Evolutionary conservation across 2,329 filamentous ascomycete genomes (phyloP).

Genomic region (Botrytis byssoidea): DNA sequence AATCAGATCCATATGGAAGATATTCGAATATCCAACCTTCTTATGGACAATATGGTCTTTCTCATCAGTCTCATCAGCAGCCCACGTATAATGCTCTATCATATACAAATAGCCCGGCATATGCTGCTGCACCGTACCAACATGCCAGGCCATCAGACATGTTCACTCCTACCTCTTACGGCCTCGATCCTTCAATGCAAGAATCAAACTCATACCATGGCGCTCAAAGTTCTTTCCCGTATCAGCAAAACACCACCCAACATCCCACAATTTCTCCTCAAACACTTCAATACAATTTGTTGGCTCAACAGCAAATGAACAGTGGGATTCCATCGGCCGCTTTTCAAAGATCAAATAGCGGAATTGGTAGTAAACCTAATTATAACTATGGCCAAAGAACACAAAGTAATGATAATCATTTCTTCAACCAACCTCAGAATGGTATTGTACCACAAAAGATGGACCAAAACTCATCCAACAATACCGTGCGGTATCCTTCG

Average conservation of each 20-base stretch:
- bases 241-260: conserved; percentile 25
- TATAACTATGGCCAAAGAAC: conserved; percentile 24
- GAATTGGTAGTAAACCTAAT: conserved; percentile 22
- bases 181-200: conserved; percentile 35
- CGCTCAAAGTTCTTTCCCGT: conserved; percentile 33
- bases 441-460: conserved; percentile 23
- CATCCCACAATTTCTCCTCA: conserved; percentile 36
- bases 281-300: conserved; percentile 34
- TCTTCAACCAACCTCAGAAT: conserved; percentile 25
- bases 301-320: conserved; percentile 29
- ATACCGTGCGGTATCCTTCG: conserved; percentile 25
- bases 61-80: conserved; percentile 33
- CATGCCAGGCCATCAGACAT: conserved; percentile 32
- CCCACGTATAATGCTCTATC: conserved; percentile 28
- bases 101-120: conserved; percentile 35
- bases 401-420: conserved; percentile 26
- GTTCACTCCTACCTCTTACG: conserved; percentile 30
- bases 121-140: conserved; percentile 33
- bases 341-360: conserved; percentile 29
- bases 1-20: conserved; percentile 30
- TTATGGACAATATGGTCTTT: conserved; percentile 31
- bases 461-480: conserved; percentile 19
- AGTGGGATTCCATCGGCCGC: conserved; percentile 22
- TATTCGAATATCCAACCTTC: conserved; percentile 28
- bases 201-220: conserved; percentile 29